These are phyloP conservation scores for Andrographis paniculata DNA, from an alignment of 305 asterid genomes.

Conservation along the genomic window DNA sequence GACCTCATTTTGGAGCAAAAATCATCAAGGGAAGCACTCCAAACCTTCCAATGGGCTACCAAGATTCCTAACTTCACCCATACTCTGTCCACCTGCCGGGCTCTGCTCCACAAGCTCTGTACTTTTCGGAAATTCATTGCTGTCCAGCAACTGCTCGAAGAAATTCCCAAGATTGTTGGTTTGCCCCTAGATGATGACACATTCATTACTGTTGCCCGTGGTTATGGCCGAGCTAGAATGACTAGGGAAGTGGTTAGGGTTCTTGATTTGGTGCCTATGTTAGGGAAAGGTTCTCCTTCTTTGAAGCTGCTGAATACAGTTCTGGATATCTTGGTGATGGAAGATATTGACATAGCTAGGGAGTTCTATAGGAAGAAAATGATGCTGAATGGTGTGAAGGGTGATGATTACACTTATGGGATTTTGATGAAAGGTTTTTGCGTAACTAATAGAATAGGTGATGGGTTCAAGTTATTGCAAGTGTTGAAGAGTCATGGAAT, in stretches of 20 bases:
- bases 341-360: conserved; percentile 78
- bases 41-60: conserved; percentile 90
- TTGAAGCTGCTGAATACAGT: conserved; percentile 64
- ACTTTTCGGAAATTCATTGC: conserved; percentile 38
- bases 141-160: conserved; percentile 61
- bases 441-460: conserved; percentile 76
- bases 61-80: conserved; percentile 50
- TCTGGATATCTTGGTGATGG: conserved; percentile 86
- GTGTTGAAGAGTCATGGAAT: conserved; percentile 49
- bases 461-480: conserved; percentile 79
- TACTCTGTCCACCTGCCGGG: conserved; percentile 60
- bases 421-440: conserved; percentile 93
- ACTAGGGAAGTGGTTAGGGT: conserved; percentile 49
- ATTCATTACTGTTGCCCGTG: conserved; percentile 65
- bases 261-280: conserved; percentile 46
- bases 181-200: conserved; percentile 54
- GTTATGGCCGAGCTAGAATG: conserved; percentile 66
- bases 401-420: conserved; percentile 77
- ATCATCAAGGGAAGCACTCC: conserved; percentile 53
- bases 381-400: conserved; percentile 54
- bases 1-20: conserved; percentile 68
- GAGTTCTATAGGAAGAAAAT: conserved; percentile 77
- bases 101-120: conserved; percentile 70
- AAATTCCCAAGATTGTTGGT: conserved; percentile 62
- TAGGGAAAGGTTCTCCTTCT: conserved; percentile 45